phyloP scores from a whole-genome alignment of 164 flowering plant species.

The Pachysandra terminalis region DNA sequence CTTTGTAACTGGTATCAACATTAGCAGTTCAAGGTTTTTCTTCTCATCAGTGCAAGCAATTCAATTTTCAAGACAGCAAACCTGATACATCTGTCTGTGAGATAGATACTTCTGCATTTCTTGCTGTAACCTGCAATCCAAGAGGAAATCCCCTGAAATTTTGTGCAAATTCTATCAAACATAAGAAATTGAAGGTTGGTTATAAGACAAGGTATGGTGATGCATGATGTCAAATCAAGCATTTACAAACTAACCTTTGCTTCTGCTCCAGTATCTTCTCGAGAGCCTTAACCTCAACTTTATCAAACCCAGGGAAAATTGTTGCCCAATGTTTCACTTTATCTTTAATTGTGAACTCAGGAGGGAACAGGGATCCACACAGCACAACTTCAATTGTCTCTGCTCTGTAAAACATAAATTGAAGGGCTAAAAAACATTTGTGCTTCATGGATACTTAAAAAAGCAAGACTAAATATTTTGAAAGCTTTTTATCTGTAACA shows the following conservation, averaged over 20 bases:
- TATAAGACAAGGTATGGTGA: background rate
- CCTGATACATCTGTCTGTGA: slow-evolving; percentile 76
- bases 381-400: slow-evolving; percentile 72
- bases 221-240: slow-evolving; percentile 21
- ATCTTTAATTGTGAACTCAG: slow-evolving; percentile 53
- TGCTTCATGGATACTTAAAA: background rate
- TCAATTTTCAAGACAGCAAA: slow-evolving; percentile 26
- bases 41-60: background rate
- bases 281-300: slow-evolving; percentile 88
- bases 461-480: background rate
- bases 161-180: slow-evolving; percentile 32
- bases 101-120: slow-evolving; percentile 93
- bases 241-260: slow-evolving; percentile 59
- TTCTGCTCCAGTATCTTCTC: slow-evolving; percentile 91
- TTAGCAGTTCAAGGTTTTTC: slow-evolving; percentile 9
- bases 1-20: slow-evolving; percentile 1
- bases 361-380: slow-evolving; percentile 60
- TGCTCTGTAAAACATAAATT: slow-evolving; percentile 51
- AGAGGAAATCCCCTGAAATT: slow-evolving; percentile 43
- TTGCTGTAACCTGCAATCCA: slow-evolving; percentile 85
- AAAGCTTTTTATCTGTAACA: background rate
- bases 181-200: slow-evolving; percentile 16
- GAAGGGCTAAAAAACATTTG: background rate
- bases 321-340: slow-evolving; percentile 69
- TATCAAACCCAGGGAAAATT: slow-evolving; percentile 69